Percentiles rank a stretch among this genome's conserved stretches.
phyloP scores from a whole-genome alignment of 2,329 filamentous ascomycete genomes.

The Botrytis medusae region DNA sequence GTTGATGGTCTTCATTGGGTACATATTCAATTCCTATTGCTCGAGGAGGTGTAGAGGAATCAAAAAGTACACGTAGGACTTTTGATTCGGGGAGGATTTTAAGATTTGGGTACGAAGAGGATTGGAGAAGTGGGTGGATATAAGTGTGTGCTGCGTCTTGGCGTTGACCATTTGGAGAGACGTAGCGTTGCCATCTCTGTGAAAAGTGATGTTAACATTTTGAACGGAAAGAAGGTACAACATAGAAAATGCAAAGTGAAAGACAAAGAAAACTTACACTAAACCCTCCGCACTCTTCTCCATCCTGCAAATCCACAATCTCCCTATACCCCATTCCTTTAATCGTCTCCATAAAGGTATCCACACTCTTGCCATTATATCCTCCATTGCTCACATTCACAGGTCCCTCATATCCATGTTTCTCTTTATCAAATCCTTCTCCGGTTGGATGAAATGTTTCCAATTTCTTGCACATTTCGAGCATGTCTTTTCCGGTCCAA shows the following conservation, averaged over 20 bases:
- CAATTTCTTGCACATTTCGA: slow-evolving; percentile 55
- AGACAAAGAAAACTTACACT: slow-evolving; percentile 29
- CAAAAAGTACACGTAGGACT: slow-evolving; percentile 56
- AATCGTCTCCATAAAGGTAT: slow-evolving; percentile 52
- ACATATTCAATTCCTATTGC: slow-evolving; percentile 61
- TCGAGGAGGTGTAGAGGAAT: slow-evolving; percentile 46
- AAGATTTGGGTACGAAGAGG: slow-evolving; percentile 54
- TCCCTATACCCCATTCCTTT: slow-evolving; percentile 51
- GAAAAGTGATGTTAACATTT: background rate
- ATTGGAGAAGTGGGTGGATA: slow-evolving; percentile 52
- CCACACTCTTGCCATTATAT: slow-evolving; percentile 45
- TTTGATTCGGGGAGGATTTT: slow-evolving; percentile 58
- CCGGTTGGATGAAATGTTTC: slow-evolving; percentile 51
- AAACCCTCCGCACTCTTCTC: slow-evolving; percentile 45
- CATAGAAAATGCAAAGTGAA: background rate
- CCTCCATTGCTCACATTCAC: slow-evolving; percentile 55
- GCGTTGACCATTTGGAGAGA: slow-evolving; percentile 52
- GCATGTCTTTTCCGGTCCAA: slow-evolving; percentile 52
- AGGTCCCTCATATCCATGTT: slow-evolving; percentile 56
- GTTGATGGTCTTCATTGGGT: slow-evolving; percentile 48
- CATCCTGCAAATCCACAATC: slow-evolving; percentile 53
- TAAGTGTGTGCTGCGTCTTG: slow-evolving; percentile 59
- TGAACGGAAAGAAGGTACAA: background rate
- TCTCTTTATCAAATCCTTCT: slow-evolving; percentile 27
- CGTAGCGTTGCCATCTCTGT: slow-evolving; percentile 50